Conservation (phyloP, 2,329 filamentous ascomycete genomes). For the Hypoxylon sp. region DNA sequence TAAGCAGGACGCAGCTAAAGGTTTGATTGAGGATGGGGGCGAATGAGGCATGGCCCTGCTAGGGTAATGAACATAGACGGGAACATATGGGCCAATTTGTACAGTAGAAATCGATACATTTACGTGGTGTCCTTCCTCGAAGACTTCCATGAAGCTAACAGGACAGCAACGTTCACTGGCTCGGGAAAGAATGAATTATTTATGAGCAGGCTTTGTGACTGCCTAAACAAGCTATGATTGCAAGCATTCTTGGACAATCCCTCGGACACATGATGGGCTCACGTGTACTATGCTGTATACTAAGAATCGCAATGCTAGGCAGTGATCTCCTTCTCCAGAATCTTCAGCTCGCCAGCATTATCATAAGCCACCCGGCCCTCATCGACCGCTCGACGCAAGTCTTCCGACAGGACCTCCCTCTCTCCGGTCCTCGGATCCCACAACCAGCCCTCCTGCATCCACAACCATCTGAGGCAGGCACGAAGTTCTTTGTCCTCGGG, state of each 20-base stretch:
- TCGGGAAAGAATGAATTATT: neutral
- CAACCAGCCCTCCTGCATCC: conserved; percentile 85
- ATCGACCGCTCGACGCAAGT: conserved; percentile 68
- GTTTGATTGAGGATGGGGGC: conserved; percentile 27
- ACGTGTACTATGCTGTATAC: neutral
- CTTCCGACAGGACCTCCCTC: conserved; percentile 63
- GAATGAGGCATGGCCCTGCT: neutral
- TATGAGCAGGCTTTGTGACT: neutral
- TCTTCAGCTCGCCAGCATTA: conserved; percentile 61
- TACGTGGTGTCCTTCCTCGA: neutral
- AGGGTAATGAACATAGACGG: neutral
- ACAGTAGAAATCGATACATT: neutral
- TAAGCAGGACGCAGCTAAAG: conserved; percentile 36
- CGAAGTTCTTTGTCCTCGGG: conserved; percentile 90
- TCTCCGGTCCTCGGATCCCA: conserved; percentile 83
- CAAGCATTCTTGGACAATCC: neutral
- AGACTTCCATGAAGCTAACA: neutral
- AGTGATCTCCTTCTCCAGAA: conserved; percentile 49
- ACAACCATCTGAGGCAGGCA: conserved; percentile 90
- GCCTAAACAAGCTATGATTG: neutral
- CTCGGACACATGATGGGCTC: neutral
- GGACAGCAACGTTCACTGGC: neutral
- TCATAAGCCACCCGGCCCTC: conserved; percentile 70
- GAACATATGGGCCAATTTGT: neutral
- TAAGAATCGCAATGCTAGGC: neutral